phyloP scores from a whole-genome alignment of 2,329 filamentous ascomycete genomes.

The Malbranchea cinnamomea region DNA sequence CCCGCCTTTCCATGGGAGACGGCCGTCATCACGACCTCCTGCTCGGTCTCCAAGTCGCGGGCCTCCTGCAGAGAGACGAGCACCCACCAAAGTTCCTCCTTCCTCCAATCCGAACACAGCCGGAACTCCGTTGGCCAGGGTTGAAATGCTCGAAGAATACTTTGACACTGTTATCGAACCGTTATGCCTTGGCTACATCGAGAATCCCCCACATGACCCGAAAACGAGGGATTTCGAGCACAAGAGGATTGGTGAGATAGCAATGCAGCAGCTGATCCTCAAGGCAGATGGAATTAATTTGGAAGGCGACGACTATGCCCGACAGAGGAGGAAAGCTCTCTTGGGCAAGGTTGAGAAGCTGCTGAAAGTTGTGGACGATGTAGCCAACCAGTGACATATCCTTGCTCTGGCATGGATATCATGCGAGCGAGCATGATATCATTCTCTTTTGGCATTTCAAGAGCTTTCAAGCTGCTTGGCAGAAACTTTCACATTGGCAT shows the following conservation, averaged over 20 bases:
- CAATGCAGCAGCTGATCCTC: slow-evolving; percentile 28
- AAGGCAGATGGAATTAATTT: slow-evolving; percentile 58
- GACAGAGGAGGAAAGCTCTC: slow-evolving; percentile 33
- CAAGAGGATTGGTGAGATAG: slow-evolving; percentile 29
- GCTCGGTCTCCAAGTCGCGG: too few relatives aligned
- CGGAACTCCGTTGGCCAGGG: slow-evolving; percentile 22
- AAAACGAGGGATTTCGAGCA: slow-evolving; percentile 29
- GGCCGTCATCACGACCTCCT: slow-evolving; percentile 7
- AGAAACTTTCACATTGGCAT: too few relatives aligned
- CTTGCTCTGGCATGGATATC: too few relatives aligned
- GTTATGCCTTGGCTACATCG: slow-evolving; percentile 23
- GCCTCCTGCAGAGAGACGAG: too few relatives aligned
- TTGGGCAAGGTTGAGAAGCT: slow-evolving; percentile 28
- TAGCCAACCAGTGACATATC: too few relatives aligned
- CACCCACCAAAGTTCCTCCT: slow-evolving; percentile 13
- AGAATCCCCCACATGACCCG: slow-evolving; percentile 23
- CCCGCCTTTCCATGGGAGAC: slow-evolving; percentile 9
- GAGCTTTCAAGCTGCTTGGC: too few relatives aligned
- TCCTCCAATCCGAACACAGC: slow-evolving; percentile 22
- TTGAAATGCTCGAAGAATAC: slow-evolving; percentile 23
- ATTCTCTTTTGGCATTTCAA: too few relatives aligned
- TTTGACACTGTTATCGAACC: slow-evolving; percentile 25
- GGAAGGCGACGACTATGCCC: slow-evolving; percentile 48
- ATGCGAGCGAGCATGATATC: too few relatives aligned
- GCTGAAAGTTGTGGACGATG: slow-evolving; percentile 25